These are phyloP conservation scores for Podospora australis DNA, from an alignment of 495 filamentous ascomycete species.

Conservation along the genomic window DNA sequence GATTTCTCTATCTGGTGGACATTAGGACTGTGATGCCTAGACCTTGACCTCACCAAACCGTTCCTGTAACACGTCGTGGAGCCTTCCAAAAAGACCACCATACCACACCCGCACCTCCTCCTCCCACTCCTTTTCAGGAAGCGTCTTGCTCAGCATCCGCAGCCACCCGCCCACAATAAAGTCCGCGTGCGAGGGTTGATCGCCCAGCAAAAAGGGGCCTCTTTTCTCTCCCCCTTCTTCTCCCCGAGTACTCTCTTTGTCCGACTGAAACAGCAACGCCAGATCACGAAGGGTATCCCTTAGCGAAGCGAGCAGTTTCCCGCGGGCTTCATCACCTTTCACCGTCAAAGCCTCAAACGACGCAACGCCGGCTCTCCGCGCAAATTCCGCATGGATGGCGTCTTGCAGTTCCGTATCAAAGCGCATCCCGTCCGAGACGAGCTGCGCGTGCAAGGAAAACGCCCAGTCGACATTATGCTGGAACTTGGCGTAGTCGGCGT, in stretches of 20 bases:
- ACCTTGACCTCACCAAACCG: neutral
- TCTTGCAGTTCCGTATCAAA: constrained; percentile 42
- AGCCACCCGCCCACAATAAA: constrained; percentile 58
- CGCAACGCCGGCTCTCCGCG: constrained; percentile 35
- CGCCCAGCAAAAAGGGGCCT: constrained; percentile 50
- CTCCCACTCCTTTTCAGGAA: constrained; percentile 39
- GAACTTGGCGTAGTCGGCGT: constrained; percentile 32
- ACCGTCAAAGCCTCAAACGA: constrained; percentile 44
- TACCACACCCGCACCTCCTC: constrained; percentile 47
- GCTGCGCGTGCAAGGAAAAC: constrained; percentile 36
- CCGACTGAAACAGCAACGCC: constrained; percentile 35
- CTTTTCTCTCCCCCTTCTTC: no score
- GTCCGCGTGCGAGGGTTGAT: constrained; percentile 50
- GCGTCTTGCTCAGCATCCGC: constrained; percentile 32
- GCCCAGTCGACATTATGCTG: constrained; percentile 46
- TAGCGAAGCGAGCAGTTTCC: constrained; percentile 33
- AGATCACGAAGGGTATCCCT: constrained; percentile 34
- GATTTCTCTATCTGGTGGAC: no score
- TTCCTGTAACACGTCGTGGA: constrained; percentile 41
- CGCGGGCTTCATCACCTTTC: constrained; percentile 33
- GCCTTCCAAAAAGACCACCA: constrained; percentile 38
- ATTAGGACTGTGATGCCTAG: no score
- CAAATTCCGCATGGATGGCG: constrained; percentile 38
- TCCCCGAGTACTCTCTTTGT: no score
- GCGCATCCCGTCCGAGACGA: constrained; percentile 31